Evolutionary conservation across 1,284 basidiomycete genomes (phyloP).

Genomic region (Cystobasidium sp.): DNA sequence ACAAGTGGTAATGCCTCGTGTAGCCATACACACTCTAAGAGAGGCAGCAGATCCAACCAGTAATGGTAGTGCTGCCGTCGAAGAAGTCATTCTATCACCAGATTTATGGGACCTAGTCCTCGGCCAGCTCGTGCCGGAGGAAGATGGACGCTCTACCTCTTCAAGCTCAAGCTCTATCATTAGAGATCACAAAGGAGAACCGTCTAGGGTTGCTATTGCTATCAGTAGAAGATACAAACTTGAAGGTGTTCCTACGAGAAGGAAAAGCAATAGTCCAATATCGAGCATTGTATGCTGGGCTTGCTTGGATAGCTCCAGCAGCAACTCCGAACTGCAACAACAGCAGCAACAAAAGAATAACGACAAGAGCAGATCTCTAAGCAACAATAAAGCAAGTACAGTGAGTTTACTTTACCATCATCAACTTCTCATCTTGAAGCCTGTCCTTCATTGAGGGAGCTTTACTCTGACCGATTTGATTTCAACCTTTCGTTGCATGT

Average conservation of each 20-base stretch:
- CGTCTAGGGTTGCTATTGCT: neutral
- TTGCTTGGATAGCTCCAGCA: constrained; percentile 17
- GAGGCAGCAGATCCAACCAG: neutral
- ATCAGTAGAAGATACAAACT: constrained; percentile 23
- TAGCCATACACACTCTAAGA: constrained; percentile 15
- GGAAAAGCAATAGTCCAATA: neutral
- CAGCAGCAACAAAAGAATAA: constrained; percentile 14
- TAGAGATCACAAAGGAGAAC: neutral
- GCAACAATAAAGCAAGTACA: neutral
- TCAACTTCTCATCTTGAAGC: too few species aligned
- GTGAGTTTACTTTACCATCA: too few species aligned
- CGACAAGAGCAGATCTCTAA: neutral
- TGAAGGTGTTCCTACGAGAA: neutral
- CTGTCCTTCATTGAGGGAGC: too few species aligned
- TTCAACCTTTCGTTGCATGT: neutral
- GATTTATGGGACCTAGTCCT: constrained; percentile 37
- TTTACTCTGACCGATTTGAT: too few species aligned
- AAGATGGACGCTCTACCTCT: neutral
- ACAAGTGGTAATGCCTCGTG: constrained; percentile 5
- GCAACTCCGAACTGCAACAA: constrained; percentile 1
- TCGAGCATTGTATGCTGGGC: constrained; percentile 37
- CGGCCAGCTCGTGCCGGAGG: constrained; percentile 29
- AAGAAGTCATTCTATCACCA: constrained; percentile 24
- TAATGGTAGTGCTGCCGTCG: constrained; percentile 8
- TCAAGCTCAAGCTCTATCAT: neutral